These are phyloP conservation scores for Kregervanrija fluxuum DNA, from an alignment of 805 yeast genomes.

Conservation along the genomic window DNA sequence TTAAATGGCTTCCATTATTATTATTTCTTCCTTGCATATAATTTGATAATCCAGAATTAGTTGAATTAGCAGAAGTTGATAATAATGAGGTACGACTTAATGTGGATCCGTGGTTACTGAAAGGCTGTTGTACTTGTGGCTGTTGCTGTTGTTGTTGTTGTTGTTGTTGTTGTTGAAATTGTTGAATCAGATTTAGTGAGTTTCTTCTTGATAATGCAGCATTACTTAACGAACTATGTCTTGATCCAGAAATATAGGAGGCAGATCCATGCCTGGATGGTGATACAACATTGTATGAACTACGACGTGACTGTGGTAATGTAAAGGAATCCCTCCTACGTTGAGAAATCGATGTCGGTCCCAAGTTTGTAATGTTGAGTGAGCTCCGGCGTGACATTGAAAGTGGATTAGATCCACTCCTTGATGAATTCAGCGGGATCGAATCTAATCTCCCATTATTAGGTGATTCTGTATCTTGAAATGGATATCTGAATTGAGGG, in stretches of 20 bases:
- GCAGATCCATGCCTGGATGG: constrained; percentile 8
- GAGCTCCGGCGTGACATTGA: constrained; percentile 6
- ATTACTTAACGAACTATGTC: constrained; percentile 1
- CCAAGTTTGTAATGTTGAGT: constrained; percentile 1
- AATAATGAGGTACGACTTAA: constrained; percentile 8
- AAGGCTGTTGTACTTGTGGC: not conserved
- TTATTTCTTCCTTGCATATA: not conserved
- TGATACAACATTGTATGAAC: constrained; percentile 12
- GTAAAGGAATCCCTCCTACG: constrained; percentile 8
- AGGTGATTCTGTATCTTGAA: constrained; percentile 39
- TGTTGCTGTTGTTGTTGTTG: too few species aligned
- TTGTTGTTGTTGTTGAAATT: constrained; percentile 1
- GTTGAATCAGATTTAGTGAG: constrained; percentile 8
- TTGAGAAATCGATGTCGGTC: constrained; percentile 3
- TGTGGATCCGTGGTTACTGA: constrained; percentile 14
- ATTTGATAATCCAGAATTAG: constrained; percentile 1
- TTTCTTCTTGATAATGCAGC: constrained; percentile 10
- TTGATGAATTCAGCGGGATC: constrained; percentile 1
- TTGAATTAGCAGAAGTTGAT: constrained; percentile 1
- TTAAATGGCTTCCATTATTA: not conserved
- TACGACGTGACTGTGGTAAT: constrained; percentile 16
- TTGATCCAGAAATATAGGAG: not conserved
- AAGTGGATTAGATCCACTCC: constrained; percentile 4
- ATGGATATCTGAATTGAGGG: constrained; percentile 63
- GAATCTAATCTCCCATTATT: constrained; percentile 14